These are phyloP conservation scores for Camelina sativa DNA, from an alignment of 345 rosid species.

Conservation along the genomic window DNA sequence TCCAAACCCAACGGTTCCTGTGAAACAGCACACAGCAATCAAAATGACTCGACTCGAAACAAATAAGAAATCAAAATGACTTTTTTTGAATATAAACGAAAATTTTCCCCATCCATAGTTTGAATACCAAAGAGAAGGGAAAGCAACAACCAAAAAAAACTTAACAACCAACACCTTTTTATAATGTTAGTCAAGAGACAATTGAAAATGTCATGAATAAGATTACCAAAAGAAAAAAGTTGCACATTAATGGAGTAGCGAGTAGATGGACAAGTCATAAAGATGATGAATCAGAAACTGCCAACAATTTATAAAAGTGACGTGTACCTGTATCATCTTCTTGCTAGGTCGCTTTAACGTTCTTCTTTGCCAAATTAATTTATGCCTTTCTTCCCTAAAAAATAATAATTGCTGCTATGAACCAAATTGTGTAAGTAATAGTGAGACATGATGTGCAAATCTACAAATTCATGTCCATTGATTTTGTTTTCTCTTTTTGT, in stretches of 20 bases:
- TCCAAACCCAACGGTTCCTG: too few species aligned
- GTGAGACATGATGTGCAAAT: neutral
- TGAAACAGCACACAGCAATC: too few species aligned
- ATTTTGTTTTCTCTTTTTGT: neutral
- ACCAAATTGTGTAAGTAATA: neutral
- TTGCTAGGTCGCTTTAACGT: slow-evolving; percentile 15
- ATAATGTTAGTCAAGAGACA: neutral
- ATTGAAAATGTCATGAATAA: neutral
- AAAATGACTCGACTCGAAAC: too few species aligned
- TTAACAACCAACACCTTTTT: too few species aligned
- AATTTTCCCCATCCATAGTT: too few species aligned
- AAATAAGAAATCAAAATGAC: too few species aligned
- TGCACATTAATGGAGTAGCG: slow-evolving; percentile 22
- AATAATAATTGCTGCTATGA: neutral
- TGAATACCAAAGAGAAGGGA: too few species aligned
- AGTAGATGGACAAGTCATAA: slow-evolving; percentile 9
- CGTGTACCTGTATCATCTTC: slow-evolving; percentile 4
- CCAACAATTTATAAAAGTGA: slow-evolving; percentile 6
- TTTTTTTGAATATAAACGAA: too few species aligned
- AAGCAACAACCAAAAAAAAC: too few species aligned
- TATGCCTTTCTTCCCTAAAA: neutral
- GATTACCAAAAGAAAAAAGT: neutral
- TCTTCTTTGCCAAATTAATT: slow-evolving; percentile 10
- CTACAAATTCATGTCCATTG: neutral
- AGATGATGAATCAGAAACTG: slow-evolving; percentile 14